Evolutionary conservation across 139 green algal species (phyloP), one percentile per base, ranked within the genome.

Genomic region (Micromonas pusilla): DNA sequence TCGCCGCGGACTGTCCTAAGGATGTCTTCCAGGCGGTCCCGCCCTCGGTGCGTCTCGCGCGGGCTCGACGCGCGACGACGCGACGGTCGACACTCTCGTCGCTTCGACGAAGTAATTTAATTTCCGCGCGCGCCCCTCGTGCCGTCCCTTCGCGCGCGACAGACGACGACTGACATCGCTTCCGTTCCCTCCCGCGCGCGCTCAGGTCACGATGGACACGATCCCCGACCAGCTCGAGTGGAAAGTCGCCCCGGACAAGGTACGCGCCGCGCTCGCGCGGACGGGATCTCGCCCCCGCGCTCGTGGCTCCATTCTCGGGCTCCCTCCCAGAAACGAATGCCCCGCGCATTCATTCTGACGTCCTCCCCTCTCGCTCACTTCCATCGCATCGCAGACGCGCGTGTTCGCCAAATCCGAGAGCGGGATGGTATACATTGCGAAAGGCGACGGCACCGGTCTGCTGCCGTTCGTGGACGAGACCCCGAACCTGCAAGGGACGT

Each of bases 401-500:
- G 28, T 72, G n/a, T 72, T 72, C 65, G 28, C 33, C 26, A 72
- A 25, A 4, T 45, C 65, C 13, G 28, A 72, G 13, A 26, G 26
- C 26, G 26, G 65, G 26, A 33, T 45, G 65, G 20, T 75, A 20
- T 63, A 53, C 37, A 9, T 23, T 13, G 37, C 37, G 37, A 62
- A 63, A 6, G 37, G 62, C 68, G 32, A 34, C 37, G 68, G 68
- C 20, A 32, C n/a, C n/a, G n/a, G n/a, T n/a, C n/a, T n/a, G n/a
- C n/a, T n/a, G 31, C 52, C 66, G 66, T 63, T 75, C 23, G 66
- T 52, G 66, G 66, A 73, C 33, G 33, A 57, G 32, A 73, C 66
- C 28, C 30, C 66, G 66, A 25, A 54, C 6, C 37, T 75, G 23
- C 31, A 25, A 52, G 66, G 66, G 13, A 57, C 16, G 16, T 16